These are phyloP conservation scores for Mrakia gelida DNA, from an alignment of 768 basidiomycete species.

Conservation along the genomic window DNA sequence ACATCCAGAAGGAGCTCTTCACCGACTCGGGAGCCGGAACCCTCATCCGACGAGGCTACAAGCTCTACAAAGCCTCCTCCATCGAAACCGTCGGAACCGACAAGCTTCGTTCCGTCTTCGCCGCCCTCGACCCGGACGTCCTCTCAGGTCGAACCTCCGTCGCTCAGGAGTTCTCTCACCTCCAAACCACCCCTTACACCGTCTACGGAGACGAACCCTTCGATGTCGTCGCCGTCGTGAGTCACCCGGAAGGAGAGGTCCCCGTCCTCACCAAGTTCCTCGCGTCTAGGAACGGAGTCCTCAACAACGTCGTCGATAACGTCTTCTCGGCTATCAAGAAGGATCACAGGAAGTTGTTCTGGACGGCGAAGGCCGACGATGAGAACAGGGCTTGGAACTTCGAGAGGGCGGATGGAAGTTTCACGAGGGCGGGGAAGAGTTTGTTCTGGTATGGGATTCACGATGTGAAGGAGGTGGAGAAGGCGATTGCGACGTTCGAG, in stretches of 20 bases:
- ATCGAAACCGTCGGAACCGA: constrained; percentile 85
- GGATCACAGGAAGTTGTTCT: constrained; percentile 89
- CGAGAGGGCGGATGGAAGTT: constrained; percentile 94
- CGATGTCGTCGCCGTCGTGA: constrained; percentile 89
- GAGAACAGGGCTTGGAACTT: constrained; percentile 99
- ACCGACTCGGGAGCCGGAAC: constrained; percentile 97
- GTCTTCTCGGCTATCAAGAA: constrained; percentile 95
- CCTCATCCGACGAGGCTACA: constrained; percentile 96
- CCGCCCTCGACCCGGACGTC: constrained; percentile 92
- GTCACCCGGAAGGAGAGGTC: constrained; percentile 79
- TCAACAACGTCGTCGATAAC: constrained; percentile 94
- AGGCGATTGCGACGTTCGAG: constrained; percentile 59
- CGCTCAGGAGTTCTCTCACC: constrained; percentile 73
- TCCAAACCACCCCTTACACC: constrained; percentile 79
- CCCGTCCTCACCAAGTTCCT: constrained; percentile 93
- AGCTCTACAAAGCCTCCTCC: constrained; percentile 81
- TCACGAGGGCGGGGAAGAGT: constrained; percentile 87
- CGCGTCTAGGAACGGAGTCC: constrained; percentile 75
- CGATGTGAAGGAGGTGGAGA: constrained; percentile 87
- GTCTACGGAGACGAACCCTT: constrained; percentile 98
- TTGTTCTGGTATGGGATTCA: constrained; percentile 97
- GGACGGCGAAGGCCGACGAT: constrained; percentile 95
- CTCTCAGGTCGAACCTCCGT: constrained; percentile 76
- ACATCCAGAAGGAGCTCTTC: constrained; percentile 95
- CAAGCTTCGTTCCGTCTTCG: constrained; percentile 87